A percentile compares a stretch with the other conserved stretches of the same genome.
These are phyloP conservation scores for Hura crepitans DNA, from an alignment of 441 rosid genomes.

Conservation along the genomic window DNA sequence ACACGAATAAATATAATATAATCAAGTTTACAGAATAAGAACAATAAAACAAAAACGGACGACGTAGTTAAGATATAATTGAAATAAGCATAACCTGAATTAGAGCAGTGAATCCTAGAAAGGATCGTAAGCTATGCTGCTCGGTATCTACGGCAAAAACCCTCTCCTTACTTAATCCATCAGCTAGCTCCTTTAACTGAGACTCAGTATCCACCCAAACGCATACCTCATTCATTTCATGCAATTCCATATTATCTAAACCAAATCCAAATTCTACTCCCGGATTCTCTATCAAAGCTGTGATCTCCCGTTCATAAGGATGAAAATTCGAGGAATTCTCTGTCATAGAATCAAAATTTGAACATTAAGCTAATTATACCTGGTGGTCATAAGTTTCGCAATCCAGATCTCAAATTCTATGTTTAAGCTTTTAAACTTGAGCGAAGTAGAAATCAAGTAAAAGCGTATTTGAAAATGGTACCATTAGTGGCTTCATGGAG, in stretches of 20 bases:
- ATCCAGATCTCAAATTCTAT: background rate
- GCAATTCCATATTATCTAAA: slow-evolving; percentile 30
- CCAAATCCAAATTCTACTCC: slow-evolving; percentile 32
- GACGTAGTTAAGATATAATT: background rate
- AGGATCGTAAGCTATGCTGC: slow-evolving; percentile 80
- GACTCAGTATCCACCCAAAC: slow-evolving; percentile 69
- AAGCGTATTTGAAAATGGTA: slow-evolving; percentile 18
- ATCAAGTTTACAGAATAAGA: background rate
- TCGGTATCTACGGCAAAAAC: slow-evolving; percentile 85
- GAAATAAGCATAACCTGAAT: slow-evolving; percentile 51
- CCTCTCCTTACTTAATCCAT: slow-evolving; percentile 43
- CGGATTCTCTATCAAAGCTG: slow-evolving; percentile 46
- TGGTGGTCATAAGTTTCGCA: background rate
- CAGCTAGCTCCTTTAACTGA: slow-evolving; percentile 58
- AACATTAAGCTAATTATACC: background rate
- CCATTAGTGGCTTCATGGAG: slow-evolving; percentile 29
- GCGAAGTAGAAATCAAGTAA: background rate
- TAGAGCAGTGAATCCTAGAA: slow-evolving; percentile 85
- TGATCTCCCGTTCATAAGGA: slow-evolving; percentile 66
- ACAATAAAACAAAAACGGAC: slow-evolving; percentile 8
- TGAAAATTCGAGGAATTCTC: slow-evolving; percentile 46
- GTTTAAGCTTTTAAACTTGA: background rate
- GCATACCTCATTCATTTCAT: slow-evolving; percentile 40
- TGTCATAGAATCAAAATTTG: slow-evolving; percentile 18
- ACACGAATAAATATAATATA: background rate